A percentile compares a stretch with the other conserved stretches of the same genome.
Evolutionary conservation across 495 filamentous ascomycete genomes (phyloP).

Genomic region (Penicillium parvum): DNA sequence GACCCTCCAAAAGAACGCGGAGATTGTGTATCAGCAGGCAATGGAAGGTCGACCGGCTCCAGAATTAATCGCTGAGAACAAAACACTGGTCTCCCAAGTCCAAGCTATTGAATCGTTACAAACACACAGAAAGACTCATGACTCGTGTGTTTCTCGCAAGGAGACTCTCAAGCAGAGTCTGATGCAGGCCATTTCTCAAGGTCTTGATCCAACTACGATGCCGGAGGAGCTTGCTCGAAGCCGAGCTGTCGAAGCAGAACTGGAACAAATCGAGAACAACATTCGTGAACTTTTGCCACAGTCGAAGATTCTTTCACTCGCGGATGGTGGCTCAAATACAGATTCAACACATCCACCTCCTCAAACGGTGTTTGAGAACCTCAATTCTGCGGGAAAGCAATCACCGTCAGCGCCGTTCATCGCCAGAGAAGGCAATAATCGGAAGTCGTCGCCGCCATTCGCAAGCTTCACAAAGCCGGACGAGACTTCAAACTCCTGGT

Average conservation of each 20-base stretch:
- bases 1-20: constrained; percentile 33
- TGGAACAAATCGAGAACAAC: constrained; percentile 29
- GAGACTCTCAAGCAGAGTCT: constrained; percentile 30
- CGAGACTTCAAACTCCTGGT: too few relatives aligned
- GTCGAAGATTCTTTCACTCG: constrained; percentile 16
- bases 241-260: constrained; percentile 29
- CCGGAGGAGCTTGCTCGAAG: constrained; percentile 35
- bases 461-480: too few relatives aligned
- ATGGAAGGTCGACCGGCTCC: constrained; percentile 39
- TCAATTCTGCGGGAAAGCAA: too few relatives aligned
- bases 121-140: constrained; percentile 22
- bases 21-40: constrained; percentile 35
- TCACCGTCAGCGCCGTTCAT: too few relatives aligned
- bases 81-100: constrained; percentile 28
- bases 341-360: background rate
- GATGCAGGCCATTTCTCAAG: constrained; percentile 33
- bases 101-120: constrained; percentile 34
- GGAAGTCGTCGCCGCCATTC: background rate
- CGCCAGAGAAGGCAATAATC: background rate
- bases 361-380: too few relatives aligned
- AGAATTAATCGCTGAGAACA: constrained; percentile 37
- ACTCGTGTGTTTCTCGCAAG: constrained; percentile 24
- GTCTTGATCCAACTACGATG: constrained; percentile 30
- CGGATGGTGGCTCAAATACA: background rate
- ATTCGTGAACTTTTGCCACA: constrained; percentile 29